phyloP scores from a whole-genome alignment of 2,329 filamentous ascomycete species.

The Fusarium xylarioides region DNA sequence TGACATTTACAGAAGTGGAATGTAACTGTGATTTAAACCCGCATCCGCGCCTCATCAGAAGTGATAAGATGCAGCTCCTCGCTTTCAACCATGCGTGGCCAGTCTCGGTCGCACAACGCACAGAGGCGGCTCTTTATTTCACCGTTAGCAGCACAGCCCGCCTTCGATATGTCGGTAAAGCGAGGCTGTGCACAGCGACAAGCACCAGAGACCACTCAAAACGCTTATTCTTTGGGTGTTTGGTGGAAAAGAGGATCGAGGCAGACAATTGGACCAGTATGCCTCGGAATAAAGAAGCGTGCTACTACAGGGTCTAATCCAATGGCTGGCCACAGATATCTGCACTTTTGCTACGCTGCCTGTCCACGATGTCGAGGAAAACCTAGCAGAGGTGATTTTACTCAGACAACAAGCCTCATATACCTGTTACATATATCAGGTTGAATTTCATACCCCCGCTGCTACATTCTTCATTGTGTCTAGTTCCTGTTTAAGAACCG shows the following conservation, averaged over 20 bases:
- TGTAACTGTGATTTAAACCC: constrained; percentile 16
- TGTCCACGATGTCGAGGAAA: constrained; percentile 3
- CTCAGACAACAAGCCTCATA: neutral
- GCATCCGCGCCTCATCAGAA: neutral
- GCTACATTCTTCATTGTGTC: neutral
- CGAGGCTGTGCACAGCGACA: constrained; percentile 18
- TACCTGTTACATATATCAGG: neutral
- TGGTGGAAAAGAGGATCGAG: neutral
- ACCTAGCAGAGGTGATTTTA: constrained; percentile 3
- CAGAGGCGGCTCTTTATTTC: constrained; percentile 11
- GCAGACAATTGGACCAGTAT: constrained; percentile 11
- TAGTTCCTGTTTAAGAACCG: neutral
- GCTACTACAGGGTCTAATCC: neutral
- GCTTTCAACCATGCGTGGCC: constrained; percentile 20
- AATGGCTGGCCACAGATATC: constrained; percentile 10
- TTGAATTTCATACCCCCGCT: neutral
- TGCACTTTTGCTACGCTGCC: constrained; percentile 22
- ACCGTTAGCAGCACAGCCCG: constrained; percentile 20
- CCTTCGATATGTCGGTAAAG: neutral
- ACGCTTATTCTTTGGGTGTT: neutral
- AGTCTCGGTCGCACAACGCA: constrained; percentile 18
- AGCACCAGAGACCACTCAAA: constrained; percentile 2
- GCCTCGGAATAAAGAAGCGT: constrained; percentile 16
- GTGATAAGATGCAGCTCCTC: constrained; percentile 1
- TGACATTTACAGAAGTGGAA: neutral